Conservation (phyloP, 345 rosid species). For the Eutrema heterophyllum region DNA sequence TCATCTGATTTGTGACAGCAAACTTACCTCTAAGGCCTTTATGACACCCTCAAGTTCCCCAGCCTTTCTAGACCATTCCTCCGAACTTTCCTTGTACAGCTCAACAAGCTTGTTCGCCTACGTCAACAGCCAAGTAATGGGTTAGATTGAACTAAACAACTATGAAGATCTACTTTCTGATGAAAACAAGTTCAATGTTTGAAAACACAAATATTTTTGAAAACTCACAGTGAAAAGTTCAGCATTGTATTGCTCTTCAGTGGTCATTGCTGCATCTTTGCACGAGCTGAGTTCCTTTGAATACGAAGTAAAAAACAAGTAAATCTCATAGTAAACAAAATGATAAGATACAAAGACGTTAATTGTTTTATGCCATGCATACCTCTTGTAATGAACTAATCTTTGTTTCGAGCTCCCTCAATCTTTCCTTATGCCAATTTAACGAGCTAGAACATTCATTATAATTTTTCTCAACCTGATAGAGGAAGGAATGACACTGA, state of each 20-base stretch:
- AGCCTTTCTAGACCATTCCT: slow-evolving; percentile 93
- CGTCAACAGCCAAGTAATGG: slow-evolving; percentile 3
- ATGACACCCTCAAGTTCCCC: slow-evolving; percentile 97
- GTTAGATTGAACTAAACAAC: slow-evolving; percentile 10
- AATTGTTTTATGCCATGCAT: neutral
- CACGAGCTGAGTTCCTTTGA: slow-evolving; percentile 64
- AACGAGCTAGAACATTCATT: slow-evolving; percentile 60
- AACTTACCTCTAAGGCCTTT: slow-evolving; percentile 81
- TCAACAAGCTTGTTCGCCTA: slow-evolving; percentile 89
- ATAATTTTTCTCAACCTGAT: slow-evolving; percentile 56
- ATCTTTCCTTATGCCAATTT: slow-evolving; percentile 72
- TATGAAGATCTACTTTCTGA: neutral
- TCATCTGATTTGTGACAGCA: neutral
- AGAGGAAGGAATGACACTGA: neutral
- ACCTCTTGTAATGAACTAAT: slow-evolving; percentile 67
- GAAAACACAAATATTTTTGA: neutral
- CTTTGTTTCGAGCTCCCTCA: slow-evolving; percentile 62
- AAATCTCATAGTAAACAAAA: slow-evolving; percentile 5
- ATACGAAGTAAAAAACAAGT: slow-evolving; percentile 27
- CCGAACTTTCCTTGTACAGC: slow-evolving; percentile 83
- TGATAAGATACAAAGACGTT: neutral
- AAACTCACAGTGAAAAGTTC: slow-evolving; percentile 80
- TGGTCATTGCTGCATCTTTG: slow-evolving; percentile 63
- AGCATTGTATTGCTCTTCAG: slow-evolving; percentile 63
- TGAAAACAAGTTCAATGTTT: neutral